Evolutionary conservation across 148 eudicot species (phyloP).

Genomic region (Persicaria tinctoria): DNA sequence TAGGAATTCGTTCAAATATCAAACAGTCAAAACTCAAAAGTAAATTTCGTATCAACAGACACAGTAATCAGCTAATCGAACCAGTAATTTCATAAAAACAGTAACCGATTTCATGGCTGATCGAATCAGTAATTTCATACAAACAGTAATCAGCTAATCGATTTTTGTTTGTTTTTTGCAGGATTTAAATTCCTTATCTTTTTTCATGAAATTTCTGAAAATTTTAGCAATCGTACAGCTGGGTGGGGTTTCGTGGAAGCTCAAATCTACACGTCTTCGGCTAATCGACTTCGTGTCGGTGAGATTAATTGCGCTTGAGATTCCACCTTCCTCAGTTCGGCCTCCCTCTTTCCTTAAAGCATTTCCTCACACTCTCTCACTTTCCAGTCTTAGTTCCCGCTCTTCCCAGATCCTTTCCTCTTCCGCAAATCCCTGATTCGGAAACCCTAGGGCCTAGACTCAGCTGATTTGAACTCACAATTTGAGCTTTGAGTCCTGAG

Average conservation of each 20-base stretch:
- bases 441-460: slow-evolving; percentile 1
- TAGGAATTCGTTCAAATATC: no score
- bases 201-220: neutral
- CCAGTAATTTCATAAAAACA: neutral
- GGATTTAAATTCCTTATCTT: neutral
- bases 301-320: neutral
- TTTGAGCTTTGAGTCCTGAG: neutral
- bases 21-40: no score
- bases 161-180: neutral
- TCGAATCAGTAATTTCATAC: neutral
- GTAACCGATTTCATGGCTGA: neutral
- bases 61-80: no score
- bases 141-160: neutral
- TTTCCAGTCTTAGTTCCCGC: neutral
- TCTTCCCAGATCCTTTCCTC: neutral
- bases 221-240: neutral
- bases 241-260: neutral
- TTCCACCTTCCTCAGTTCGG: neutral
- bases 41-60: no score
- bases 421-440: slow-evolving; percentile 2
- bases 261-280: neutral
- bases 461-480: neutral
- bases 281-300: neutral
- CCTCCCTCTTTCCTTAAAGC: neutral
- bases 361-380: neutral